These are phyloP conservation scores for Globisporangium abappressorium DNA, from an alignment of 352 stramenopile genomes.

Conservation along the genomic window DNA sequence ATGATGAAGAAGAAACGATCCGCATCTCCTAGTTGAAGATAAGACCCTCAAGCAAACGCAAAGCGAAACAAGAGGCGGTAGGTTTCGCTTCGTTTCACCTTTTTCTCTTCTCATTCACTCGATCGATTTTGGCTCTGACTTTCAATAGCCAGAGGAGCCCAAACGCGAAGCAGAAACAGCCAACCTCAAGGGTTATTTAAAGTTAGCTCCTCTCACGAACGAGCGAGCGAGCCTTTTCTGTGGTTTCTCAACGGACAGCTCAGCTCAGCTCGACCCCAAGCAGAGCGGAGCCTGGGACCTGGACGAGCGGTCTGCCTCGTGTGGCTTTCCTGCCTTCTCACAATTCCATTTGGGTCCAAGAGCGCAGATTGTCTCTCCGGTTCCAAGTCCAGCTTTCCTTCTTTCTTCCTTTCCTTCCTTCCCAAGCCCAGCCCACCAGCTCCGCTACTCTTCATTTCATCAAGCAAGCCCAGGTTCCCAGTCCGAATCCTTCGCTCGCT, in stretches of 20 bases:
- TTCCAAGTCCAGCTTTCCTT: slow-evolving; percentile 4
- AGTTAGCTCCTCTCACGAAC: neutral
- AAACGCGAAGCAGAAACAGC: neutral
- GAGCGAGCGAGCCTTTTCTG: neutral
- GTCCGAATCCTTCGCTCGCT: neutral
- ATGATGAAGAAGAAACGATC: neutral
- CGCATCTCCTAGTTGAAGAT: neutral
- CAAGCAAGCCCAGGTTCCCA: slow-evolving; percentile 1
- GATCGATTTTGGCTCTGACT: neutral
- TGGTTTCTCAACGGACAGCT: neutral
- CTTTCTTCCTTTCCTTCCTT: neutral
- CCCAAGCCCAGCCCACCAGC: neutral
- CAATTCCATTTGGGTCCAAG: slow-evolving; percentile 14
- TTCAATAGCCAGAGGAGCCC: neutral
- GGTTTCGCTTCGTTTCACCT: neutral
- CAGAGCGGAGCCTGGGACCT: neutral
- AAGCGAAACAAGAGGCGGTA: neutral
- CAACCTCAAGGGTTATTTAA: neutral
- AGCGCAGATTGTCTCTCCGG: slow-evolving; percentile 1
- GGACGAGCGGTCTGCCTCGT: neutral
- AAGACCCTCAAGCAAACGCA: neutral
- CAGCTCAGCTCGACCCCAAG: neutral
- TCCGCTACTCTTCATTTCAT: neutral
- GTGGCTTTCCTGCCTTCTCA: slow-evolving; percentile 2
- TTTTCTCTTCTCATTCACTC: neutral